Percentiles rank a stretch among this genome's conserved stretches.
These are phyloP conservation scores for Gossypium mustelinum DNA, from an alignment of 345 rosid genomes.

Conservation along the genomic window DNA sequence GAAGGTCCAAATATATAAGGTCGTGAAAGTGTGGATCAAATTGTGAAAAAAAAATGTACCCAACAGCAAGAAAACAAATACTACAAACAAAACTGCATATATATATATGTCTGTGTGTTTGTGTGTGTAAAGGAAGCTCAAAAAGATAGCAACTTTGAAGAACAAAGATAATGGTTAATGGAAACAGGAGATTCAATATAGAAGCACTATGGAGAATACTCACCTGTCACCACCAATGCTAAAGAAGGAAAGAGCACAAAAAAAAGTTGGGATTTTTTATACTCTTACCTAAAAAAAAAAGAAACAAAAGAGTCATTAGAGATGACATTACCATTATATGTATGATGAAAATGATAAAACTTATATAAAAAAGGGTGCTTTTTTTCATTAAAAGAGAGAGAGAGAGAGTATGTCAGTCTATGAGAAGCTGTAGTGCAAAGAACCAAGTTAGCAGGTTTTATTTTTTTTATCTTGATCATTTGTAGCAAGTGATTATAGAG, in stretches of 20 bases:
- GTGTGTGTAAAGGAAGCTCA: not conserved
- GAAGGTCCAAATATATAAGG: conserved; percentile 24
- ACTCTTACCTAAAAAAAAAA: not conserved
- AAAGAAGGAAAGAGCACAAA: not conserved
- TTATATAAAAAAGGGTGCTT: no score
- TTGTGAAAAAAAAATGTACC: conserved; percentile 16
- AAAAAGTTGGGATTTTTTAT: not conserved
- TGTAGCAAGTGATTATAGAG: no score
- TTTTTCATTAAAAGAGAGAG: no score
- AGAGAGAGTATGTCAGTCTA: no score
- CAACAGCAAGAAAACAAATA: conserved; percentile 24
- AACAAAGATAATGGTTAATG: not conserved
- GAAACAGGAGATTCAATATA: not conserved
- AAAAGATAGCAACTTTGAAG: not conserved
- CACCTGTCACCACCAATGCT: not conserved
- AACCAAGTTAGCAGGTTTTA: no score
- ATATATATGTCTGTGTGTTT: not conserved
- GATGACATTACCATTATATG: not conserved
- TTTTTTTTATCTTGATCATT: no score
- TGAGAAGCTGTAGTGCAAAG: no score
- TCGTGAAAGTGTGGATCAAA: conserved; percentile 6
- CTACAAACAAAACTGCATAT: not conserved
- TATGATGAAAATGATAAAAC: no score
- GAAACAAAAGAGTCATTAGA: not conserved
- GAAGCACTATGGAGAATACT: not conserved